Evolutionary conservation across 139 green algal species (phyloP), one percentile per base, ranked within the genome.

Genomic region (Diplosphaera chodatii): DNA sequence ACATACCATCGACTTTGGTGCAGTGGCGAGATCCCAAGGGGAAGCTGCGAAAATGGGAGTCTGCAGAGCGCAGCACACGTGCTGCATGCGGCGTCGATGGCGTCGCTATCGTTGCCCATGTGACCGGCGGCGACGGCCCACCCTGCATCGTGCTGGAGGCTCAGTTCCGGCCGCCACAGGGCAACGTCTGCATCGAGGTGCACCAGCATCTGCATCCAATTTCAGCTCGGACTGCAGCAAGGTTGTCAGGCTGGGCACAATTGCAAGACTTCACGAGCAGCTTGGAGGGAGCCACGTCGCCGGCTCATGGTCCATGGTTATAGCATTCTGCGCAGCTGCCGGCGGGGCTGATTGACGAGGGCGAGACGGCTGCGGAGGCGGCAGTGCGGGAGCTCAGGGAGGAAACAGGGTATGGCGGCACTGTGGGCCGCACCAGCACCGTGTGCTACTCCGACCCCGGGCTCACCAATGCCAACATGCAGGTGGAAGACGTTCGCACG

Each of bases 321-420:
- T n/a, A n/a, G n/a, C n/a, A n/a, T n/a, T n/a, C n/a, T 48, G 29
- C 72, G 67, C 70, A 88, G 78, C 74, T 93, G 16, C 88, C 88
- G 15, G 84, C 86, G 29, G 88, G 88, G 15, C 69, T 91, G 23
- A 79, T 93, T 55, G 84, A 89, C 48, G 32, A 67, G 4, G 86
- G 79, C 1, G 88, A 93, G 66, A 76, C 68, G 0, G 73, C 82
- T 21, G 76, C 72, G 8, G 34, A 78, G 16, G 81, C 84, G 40
- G 88, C 88, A 1, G 59, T 91, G 31, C 56, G 88, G 20, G 88
- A 93, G 67, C 78, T 91, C 10, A 79, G 74, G 21, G 88, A 93
- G 63, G 85, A 93, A 63, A 91, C 85, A 30, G 48, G 48, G 48
- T 90, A 85, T 69, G 75, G 64, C 6, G 84, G 84, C 1, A n/a